Conservation (phyloP, 2,329 filamentous ascomycete species). For the Sporothrix pseudoabietina region DNA sequence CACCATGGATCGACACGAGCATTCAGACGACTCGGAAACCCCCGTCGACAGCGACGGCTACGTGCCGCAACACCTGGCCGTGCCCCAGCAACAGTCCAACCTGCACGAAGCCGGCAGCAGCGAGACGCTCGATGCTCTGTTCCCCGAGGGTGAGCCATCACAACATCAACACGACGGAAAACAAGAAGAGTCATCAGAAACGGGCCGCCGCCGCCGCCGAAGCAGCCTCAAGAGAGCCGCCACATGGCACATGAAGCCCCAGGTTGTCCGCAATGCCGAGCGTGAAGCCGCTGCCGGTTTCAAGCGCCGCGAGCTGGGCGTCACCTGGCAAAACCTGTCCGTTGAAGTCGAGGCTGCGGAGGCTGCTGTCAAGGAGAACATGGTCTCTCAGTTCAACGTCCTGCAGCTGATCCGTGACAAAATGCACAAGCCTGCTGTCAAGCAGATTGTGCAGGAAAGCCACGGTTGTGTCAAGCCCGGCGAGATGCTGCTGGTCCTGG, state of each 20-base stretch:
- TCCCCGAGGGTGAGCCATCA: not conserved
- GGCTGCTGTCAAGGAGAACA: constrained; percentile 66
- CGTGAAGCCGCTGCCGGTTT: constrained; percentile 20
- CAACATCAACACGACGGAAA: not conserved
- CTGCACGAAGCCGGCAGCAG: constrained; percentile 5
- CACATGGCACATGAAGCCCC: constrained; percentile 5
- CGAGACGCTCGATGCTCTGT: constrained; percentile 1
- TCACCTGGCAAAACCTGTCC: constrained; percentile 66
- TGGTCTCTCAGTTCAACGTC: constrained; percentile 61
- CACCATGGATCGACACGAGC: constrained; percentile 23
- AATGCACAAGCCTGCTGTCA: constrained; percentile 58
- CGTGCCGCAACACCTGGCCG: constrained; percentile 1
- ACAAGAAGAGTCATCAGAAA: not conserved
- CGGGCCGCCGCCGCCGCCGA: not conserved
- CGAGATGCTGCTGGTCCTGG: constrained; percentile 85
- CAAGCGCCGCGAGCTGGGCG: constrained; percentile 49
- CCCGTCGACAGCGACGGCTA: constrained; percentile 19
- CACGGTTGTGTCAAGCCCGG: constrained; percentile 69
- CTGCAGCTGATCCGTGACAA: constrained; percentile 56
- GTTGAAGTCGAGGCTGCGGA: constrained; percentile 64
- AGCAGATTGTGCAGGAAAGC: constrained; percentile 65
- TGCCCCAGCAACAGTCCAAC: not conserved
- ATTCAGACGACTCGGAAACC: constrained; percentile 22
- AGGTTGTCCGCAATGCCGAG: constrained; percentile 23
- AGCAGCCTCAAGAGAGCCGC: not conserved